Evolutionary conservation across 2,329 filamentous ascomycete species (phyloP).

Genomic region (Cladorrhinum sp.): DNA sequence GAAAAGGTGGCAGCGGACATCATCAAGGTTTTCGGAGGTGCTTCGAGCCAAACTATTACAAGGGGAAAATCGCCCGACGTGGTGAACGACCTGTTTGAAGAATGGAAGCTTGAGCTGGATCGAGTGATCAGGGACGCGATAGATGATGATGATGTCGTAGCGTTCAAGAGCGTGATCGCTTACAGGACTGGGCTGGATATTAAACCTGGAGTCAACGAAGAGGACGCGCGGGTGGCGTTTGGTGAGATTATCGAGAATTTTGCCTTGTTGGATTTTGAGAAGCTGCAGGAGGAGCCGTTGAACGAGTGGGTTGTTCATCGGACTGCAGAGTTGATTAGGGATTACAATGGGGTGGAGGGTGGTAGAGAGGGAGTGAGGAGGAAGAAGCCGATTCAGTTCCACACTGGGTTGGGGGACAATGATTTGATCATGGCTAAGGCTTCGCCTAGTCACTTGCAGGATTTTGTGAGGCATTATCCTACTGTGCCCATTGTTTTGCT

Average conservation of each 20-base stretch:
- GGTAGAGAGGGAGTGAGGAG: neutral
- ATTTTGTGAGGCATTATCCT: constrained; percentile 67
- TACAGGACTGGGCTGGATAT: constrained; percentile 73
- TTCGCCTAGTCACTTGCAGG: constrained; percentile 73
- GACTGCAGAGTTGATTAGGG: constrained; percentile 57
- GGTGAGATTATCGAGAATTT: constrained; percentile 35
- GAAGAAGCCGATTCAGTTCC: constrained; percentile 77
- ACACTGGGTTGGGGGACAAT: constrained; percentile 78
- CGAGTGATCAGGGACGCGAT: constrained; percentile 55
- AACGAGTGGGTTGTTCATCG: constrained; percentile 69
- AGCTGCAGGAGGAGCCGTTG: constrained; percentile 61
- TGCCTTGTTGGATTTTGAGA: constrained; percentile 39
- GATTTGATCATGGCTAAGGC: constrained; percentile 68
- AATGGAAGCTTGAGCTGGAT: constrained; percentile 51
- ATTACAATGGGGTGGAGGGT: constrained; percentile 26
- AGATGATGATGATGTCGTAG: constrained; percentile 65
- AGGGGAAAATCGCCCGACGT: constrained; percentile 38
- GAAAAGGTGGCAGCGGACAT: constrained; percentile 68
- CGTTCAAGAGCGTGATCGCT: constrained; percentile 81
- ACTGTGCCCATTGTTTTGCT: constrained; percentile 72
- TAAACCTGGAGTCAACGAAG: constrained; percentile 41
- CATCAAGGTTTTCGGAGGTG: constrained; percentile 43
- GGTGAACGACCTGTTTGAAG: constrained; percentile 39
- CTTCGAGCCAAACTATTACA: constrained; percentile 28
- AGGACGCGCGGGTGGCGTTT: constrained; percentile 41